These are phyloP conservation scores for Vickermania ingenoplastis DNA, from an alignment of 208 protist species.

Conservation along the genomic window DNA sequence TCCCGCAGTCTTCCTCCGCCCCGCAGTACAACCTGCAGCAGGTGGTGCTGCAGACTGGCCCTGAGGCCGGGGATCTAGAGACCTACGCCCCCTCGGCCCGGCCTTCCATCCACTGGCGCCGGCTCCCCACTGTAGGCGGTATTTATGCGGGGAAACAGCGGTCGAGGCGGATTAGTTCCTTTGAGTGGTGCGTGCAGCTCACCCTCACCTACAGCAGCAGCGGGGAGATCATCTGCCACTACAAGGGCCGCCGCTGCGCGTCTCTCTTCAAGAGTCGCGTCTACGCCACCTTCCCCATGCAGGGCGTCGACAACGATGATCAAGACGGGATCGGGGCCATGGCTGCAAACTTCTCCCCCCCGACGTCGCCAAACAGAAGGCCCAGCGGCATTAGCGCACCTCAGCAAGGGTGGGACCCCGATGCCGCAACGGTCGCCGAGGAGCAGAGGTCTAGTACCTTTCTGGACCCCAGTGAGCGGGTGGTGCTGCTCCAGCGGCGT, in stretches of 20 bases:
- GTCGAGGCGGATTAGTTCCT: not conserved
- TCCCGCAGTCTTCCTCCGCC: not conserved
- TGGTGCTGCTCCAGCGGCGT: not conserved
- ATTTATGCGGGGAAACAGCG: not conserved
- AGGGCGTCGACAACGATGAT: constrained; percentile 1
- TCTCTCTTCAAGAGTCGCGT: not conserved
- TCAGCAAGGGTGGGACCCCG: not conserved
- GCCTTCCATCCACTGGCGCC: not conserved
- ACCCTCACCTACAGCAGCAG: not conserved
- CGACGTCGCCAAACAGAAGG: not conserved
- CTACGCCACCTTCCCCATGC: not conserved
- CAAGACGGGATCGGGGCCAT: not conserved
- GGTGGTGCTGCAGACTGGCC: not conserved
- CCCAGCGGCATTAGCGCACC: not conserved
- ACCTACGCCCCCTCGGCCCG: not conserved
- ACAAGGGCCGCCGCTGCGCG: not conserved
- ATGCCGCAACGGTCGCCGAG: not conserved
- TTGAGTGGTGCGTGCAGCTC: not conserved
- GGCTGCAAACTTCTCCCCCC: not conserved
- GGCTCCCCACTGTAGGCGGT: not conserved
- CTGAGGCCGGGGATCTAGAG: not conserved
- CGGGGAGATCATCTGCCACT: constrained; percentile 1
- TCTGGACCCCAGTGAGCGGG: not conserved
- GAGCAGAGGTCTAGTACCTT: no score
- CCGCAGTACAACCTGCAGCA: not conserved